Base-by-base conservation (phyloP, 2,329 filamentous ascomycete genomes). In the Apiospora hydei region DNA sequence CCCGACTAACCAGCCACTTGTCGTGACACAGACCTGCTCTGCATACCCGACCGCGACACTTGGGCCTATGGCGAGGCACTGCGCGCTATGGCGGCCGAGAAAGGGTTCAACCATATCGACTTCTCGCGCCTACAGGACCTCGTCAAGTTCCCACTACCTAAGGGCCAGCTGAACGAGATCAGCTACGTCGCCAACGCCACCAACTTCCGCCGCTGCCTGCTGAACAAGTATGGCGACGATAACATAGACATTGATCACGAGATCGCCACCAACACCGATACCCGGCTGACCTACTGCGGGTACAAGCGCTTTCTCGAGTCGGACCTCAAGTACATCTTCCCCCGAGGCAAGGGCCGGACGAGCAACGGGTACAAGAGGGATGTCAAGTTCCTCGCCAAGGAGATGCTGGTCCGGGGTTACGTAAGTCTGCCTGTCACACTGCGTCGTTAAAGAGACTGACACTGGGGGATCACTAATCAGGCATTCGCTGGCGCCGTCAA, bases 341-440 rank as follows among this genome's bases (percentile, higher is more conserved):
- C 84, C 0, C 53, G 83, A 10, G 75, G 77, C 1, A 77, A 80
- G 21, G 76, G 76, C 6, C 78, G 83, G 2, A 81, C 78, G 44
- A 84, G 82, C 75, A 81, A 82, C 47, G 82, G 81, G 72, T 85
- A 85, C 76, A 86, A 85, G 76, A 82, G 81, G 44, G 83, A 82
- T 1, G 81, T 84, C 24, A 83, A 86, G 75, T 82, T 83, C 43
- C 82, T 88, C 41, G 87, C 87, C 1, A 86, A 85, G 71, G 82
- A 85, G 72, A 88, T 89, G 86, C 83, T 89, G 64, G 76, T 77
- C 24, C 83, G 87, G 4, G 87, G 86, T 71, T 82, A 86, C 72
- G 85, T 87, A 76, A 78, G 84, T n/a, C n/a, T n/a, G n/a, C n/a
- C n/a, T n/a, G n/a, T n/a, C n/a, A n/a, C n/a, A n/a, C n/a, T n/a